These are phyloP conservation scores for Triticum dicoccoides DNA, from an alignment of 176 grass and related monocot genomes.

Conservation along the genomic window DNA sequence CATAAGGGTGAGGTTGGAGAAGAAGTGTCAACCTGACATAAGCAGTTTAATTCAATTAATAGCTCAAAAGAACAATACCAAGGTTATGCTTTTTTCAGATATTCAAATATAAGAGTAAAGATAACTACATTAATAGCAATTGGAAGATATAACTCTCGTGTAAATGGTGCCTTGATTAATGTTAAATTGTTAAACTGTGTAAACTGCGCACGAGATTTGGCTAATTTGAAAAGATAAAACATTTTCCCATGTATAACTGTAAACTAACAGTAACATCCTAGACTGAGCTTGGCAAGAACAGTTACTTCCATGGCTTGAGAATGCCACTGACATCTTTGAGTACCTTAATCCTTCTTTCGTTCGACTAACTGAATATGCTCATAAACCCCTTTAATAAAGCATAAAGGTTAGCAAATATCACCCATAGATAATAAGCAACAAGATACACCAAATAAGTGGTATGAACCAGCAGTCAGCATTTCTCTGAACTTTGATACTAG, in stretches of 20 bases:
- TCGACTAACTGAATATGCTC: constrained; percentile 34
- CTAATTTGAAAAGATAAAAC: no score
- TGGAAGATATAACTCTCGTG: background rate
- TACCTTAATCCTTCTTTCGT: constrained; percentile 46
- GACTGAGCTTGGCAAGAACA: background rate
- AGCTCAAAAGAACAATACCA: background rate
- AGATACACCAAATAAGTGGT: background rate
- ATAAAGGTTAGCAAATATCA: background rate
- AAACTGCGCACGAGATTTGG: no score
- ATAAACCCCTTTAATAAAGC: constrained; percentile 48
- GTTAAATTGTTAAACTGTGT: background rate
- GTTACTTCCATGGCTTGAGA: constrained; percentile 70
- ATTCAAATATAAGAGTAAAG: background rate
- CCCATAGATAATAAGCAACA: constrained; percentile 1
- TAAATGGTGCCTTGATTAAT: background rate
- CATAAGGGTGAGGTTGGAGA: constrained; percentile 67
- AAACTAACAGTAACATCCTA: no score
- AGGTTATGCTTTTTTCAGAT: background rate
- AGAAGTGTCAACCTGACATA: constrained; percentile 79
- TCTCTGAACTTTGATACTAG: background rate
- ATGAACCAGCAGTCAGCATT: background rate
- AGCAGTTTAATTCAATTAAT: background rate
- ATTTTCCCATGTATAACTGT: no score
- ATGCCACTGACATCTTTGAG: constrained; percentile 74
- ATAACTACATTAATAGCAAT: background rate